Conservation (phyloP, 371 early-diverging fungal species). For the Globomyces sp. region DNA sequence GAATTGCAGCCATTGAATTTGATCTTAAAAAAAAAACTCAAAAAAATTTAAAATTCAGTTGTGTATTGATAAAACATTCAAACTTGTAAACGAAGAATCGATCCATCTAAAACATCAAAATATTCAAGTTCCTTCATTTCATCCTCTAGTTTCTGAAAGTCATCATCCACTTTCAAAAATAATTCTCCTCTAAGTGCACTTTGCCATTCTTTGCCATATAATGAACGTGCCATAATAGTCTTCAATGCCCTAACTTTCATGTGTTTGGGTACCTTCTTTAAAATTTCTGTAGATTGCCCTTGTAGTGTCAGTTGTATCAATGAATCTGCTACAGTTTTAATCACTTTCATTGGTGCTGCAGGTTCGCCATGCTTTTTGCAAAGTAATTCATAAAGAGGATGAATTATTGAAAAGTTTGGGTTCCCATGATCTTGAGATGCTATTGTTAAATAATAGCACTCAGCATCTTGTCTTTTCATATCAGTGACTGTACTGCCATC, state of each 20-base stretch:
- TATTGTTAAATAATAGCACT: constrained; percentile 68
- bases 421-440: background rate
- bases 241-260: constrained; percentile 3
- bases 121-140: constrained; percentile 13
- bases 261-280: constrained; percentile 1
- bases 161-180: background rate
- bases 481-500: constrained; percentile 50
- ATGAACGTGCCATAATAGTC: background rate
- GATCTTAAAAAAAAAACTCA: background rate
- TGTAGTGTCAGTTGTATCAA: background rate
- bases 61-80: too few relatives aligned
- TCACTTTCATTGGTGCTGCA: background rate
- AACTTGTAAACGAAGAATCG: too few relatives aligned
- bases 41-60: background rate
- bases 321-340: background rate
- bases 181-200: constrained; percentile 4
- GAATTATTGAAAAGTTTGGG: constrained; percentile 10
- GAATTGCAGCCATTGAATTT: constrained; percentile 23
- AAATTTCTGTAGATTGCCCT: background rate
- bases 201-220: constrained; percentile 10
- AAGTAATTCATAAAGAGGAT: constrained; percentile 8
- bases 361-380: constrained; percentile 13
- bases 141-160: background rate
- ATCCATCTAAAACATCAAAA: constrained; percentile 6
- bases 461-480: constrained; percentile 64